Base-by-base conservation (phyloP, 257 asterid genomes). In the Fraxinus quadrangulata region DNA sequence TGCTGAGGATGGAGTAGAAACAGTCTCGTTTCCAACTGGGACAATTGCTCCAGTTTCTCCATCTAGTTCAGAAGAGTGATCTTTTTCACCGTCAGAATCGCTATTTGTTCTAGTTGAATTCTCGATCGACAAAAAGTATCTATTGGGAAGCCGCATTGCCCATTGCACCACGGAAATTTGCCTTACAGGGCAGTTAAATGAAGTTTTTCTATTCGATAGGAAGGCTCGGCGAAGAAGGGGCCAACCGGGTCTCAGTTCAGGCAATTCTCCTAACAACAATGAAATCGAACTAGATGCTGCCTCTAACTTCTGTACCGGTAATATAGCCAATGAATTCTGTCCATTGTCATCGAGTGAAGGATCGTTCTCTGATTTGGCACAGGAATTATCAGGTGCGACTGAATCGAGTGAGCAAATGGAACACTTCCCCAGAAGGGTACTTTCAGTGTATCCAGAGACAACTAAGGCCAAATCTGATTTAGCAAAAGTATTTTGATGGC, bases 241-340 rank as follows among this genome's bases (percentile, higher is more conserved):
- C 99, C 98, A 95, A 56, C 99, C 99, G 17, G 96, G 97, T 79
- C 86, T 88, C 56, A 77, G 75, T 78, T 91, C 99, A 17, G 97
- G 91, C 42, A 88, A 56, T 77, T 90, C 92, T 80, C 63, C 85
- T 40, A 89, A 77, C 84, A 88, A 72, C 51, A 83, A 71, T 8
- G 93, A 70, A 76, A 87, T 72, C 13, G 90, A 88, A 86, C 84
- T 85, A 17, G 97, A 84, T 56, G 90, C 86, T 34, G 78, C 86
- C 77, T 90, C 91, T 13, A 79, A 86, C 81, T 86, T 90, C 76
- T 84, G 83, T 11, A 88, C 87, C 0, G 99, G 91, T 74, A 88
- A 92, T 66, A 90, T 88, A 12, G 96, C 94, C 97, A 91, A 79
- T n/a, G 93, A 80, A 70, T 82, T 80, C 36, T 87, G 88, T 65